Evolutionary conservation across 148 eudicot species (phyloP).

Genomic region (Cornus suecica): DNA sequence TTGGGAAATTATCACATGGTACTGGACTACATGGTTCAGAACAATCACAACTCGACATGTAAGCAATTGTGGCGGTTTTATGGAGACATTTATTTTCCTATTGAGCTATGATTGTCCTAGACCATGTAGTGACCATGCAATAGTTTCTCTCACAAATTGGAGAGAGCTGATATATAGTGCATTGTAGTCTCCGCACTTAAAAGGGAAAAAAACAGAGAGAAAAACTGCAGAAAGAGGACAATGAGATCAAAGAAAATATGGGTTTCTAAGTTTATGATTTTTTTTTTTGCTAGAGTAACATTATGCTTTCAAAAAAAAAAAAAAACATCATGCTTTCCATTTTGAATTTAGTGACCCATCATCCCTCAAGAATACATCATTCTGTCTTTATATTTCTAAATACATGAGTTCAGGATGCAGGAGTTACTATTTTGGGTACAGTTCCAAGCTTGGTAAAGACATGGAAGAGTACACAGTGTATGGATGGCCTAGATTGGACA

Average conservation of each 20-base stretch:
- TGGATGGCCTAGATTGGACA: slow-evolving; percentile 94
- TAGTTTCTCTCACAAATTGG: no score
- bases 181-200: background rate
- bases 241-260: background rate
- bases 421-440: slow-evolving; percentile 75
- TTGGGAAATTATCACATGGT: no score
- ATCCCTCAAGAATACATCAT: background rate
- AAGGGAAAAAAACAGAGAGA: background rate
- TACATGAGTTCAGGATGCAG: slow-evolving; percentile 62
- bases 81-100: no score
- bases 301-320: no score
- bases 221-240: background rate
- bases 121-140: no score
- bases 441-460: slow-evolving; percentile 95
- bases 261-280: background rate
- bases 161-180: background rate
- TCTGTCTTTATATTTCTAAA: background rate
- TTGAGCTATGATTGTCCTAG: no score
- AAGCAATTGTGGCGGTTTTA: no score
- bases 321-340: background rate
- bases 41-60: no score
- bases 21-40: no score
- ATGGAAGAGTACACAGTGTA: slow-evolving; percentile 78
- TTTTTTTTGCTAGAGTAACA: background rate
- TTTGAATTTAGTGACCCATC: background rate